Evolutionary conservation across 139 green algal species (phyloP).

Genomic region (Closterium sp.): DNA sequence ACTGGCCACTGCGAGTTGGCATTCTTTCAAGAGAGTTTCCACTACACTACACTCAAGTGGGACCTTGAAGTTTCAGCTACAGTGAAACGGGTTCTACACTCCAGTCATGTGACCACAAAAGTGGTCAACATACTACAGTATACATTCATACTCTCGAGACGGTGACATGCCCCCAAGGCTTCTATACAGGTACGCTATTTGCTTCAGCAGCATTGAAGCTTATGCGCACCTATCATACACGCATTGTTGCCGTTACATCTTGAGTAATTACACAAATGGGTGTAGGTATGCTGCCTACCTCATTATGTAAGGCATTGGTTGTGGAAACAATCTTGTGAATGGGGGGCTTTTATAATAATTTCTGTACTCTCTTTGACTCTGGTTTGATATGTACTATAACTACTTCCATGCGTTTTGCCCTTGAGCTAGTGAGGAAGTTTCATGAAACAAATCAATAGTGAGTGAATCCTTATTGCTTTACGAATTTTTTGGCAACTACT

Average conservation of each 20-base stretch:
- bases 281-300: background rate
- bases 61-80: background rate
- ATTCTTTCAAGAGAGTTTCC: too few species aligned
- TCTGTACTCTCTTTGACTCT: background rate
- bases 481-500: too few species aligned
- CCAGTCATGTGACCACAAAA: background rate
- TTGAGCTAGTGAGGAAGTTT: too few species aligned
- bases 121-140: background rate
- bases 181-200: background rate
- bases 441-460: too few species aligned
- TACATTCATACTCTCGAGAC: background rate
- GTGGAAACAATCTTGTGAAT: background rate
- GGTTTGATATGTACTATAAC: background rate
- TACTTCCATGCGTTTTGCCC: too few species aligned
- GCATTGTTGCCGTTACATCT: background rate
- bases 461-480: too few species aligned
- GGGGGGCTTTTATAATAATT: background rate
- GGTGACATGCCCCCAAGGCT: background rate
- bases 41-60: too few species aligned
- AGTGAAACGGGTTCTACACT: background rate
- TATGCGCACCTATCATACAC: background rate
- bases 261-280: background rate
- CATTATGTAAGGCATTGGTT: background rate
- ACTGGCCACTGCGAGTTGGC: too few species aligned
- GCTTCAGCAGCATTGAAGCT: background rate